Percentiles rank a stretch among this genome's conserved stretches.
phyloP scores from a whole-genome alignment of 768 basidiomycete species.

The Cytidiella melzeri region DNA sequence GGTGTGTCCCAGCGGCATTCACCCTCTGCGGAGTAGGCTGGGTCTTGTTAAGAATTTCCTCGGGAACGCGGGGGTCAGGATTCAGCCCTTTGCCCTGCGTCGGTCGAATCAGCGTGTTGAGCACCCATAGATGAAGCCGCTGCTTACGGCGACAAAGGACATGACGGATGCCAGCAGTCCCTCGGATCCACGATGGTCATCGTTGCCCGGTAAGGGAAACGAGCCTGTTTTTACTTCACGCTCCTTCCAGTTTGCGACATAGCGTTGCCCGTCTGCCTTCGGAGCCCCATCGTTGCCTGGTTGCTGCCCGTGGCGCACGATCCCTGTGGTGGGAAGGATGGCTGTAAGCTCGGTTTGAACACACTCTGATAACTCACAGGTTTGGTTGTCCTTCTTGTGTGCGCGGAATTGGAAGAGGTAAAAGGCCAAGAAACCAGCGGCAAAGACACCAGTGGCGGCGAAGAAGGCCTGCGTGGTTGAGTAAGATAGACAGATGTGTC shows the following conservation, averaged over 20 bases:
- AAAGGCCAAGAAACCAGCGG: conserved; percentile 2
- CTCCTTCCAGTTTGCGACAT: not conserved
- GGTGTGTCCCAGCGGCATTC: conserved; percentile 4
- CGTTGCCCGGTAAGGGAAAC: conserved; percentile 4
- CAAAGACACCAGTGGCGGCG: conserved; percentile 7
- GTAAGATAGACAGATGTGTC: not conserved
- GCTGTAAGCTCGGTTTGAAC: too few species aligned
- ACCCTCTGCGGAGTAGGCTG: conserved; percentile 9
- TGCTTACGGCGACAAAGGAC: conserved; percentile 5
- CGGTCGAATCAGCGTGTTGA: not conserved
- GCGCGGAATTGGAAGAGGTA: conserved; percentile 5
- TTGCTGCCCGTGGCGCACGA: conserved; percentile 10
- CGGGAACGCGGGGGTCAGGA: conserved; percentile 6
- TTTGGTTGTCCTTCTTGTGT: conserved; percentile 9
- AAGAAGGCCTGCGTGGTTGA: conserved; percentile 1
- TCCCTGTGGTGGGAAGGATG: too few species aligned
- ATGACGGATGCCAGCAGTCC: conserved; percentile 1
- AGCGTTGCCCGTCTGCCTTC: not conserved
- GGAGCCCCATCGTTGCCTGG: not conserved
- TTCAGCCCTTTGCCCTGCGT: conserved; percentile 4
- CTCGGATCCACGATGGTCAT: conserved; percentile 6
- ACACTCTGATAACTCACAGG: conserved; percentile 9
- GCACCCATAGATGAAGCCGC: not conserved
- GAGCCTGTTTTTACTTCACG: not conserved
- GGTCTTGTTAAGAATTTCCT: conserved; percentile 5